Base-by-base conservation (phyloP, 345 rosid species). In the Populus alba region DNA sequence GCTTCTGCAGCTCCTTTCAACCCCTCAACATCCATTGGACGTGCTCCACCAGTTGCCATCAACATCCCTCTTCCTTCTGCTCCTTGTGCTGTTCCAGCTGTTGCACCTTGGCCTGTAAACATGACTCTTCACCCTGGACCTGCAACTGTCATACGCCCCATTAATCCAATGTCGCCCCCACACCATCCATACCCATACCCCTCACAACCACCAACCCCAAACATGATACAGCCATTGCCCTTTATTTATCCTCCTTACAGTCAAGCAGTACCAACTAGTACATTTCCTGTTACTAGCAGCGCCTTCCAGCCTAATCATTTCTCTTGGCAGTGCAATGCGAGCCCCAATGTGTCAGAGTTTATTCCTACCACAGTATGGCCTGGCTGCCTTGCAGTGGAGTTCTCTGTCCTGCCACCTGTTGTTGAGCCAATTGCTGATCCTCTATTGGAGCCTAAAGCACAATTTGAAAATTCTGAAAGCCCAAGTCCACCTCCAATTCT, bases 1-100 rank as follows among this genome's bases (percentile, higher is more conserved):
- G 99, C 99, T 67, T 96, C 98, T 41, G 99, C 99, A 71, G 94
- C 91, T 76, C 99, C 99, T 67, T 94, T 93, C 77, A 94, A 89
- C 82, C 99, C 99, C 55, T 87, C 95, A 55, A 82, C 90, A 76
- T 81, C 88, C 29, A 77, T 89, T 79, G 76, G 91, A 75, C 97
- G 94, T 71, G 83, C 90, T 87, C 72, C 90, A 29, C 91, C 93
- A 12, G 81, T 83, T 68, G 74, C 90, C 78, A 83, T 94, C 87
- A 96, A 82, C 77, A 88, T 93, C 70, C 73, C 91, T 45, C 85
- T 85, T 70, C 89, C 90, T 79, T 75, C 89, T 78, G 81, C 88
- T 66, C 87, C 89, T 75, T 85, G 88, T 80, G 79, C 90, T 72
- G 87, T 90, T 74, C 90, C 92, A 35, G 76, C 87, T 75, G 79